These are phyloP conservation scores for Chytridium lagenaria DNA, from an alignment of 371 early-diverging fungal species.

Conservation along the genomic window DNA sequence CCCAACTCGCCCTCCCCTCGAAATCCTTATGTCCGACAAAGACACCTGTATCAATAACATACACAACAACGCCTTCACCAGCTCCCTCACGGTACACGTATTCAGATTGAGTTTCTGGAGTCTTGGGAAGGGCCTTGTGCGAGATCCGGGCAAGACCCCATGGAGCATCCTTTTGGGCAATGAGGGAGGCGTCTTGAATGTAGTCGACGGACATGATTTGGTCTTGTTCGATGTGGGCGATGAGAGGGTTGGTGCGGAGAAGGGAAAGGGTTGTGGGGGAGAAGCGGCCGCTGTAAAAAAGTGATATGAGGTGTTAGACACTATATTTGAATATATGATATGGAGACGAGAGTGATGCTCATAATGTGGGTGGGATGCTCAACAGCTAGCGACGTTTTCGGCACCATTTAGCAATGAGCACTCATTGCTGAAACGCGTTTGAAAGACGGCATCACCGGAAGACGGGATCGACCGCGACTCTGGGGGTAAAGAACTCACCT, in stretches of 20 bases:
- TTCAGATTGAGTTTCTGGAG: not conserved
- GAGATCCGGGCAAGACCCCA: slow-evolving; percentile 22
- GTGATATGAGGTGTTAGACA: not conserved
- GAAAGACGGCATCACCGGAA: too few relatives aligned
- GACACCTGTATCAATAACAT: slow-evolving; percentile 50
- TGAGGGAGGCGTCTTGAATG: not conserved
- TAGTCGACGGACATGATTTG: slow-evolving; percentile 7
- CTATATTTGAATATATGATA: too few relatives aligned
- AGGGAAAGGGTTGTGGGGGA: not conserved
- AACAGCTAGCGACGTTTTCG: too few relatives aligned
- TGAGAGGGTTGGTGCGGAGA: not conserved
- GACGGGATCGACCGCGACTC: too few relatives aligned
- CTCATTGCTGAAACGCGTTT: not conserved
- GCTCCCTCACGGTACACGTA: slow-evolving; percentile 4
- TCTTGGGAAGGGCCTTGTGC: not conserved
- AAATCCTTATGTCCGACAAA: slow-evolving; percentile 24
- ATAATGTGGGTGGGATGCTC: too few relatives aligned
- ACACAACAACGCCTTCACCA: slow-evolving; percentile 62
- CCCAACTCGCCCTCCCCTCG: slow-evolving; percentile 38
- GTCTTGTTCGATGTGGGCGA: slow-evolving; percentile 13
- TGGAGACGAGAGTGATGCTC: too few relatives aligned
- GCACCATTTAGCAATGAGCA: too few relatives aligned
- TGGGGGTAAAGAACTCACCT: not conserved
- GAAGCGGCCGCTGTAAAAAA: slow-evolving; percentile 6
- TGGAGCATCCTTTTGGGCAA: slow-evolving; percentile 12